Evolutionary conservation across 139 green algal genomes (phyloP).

Genomic region (Volvox reticuliferus): DNA sequence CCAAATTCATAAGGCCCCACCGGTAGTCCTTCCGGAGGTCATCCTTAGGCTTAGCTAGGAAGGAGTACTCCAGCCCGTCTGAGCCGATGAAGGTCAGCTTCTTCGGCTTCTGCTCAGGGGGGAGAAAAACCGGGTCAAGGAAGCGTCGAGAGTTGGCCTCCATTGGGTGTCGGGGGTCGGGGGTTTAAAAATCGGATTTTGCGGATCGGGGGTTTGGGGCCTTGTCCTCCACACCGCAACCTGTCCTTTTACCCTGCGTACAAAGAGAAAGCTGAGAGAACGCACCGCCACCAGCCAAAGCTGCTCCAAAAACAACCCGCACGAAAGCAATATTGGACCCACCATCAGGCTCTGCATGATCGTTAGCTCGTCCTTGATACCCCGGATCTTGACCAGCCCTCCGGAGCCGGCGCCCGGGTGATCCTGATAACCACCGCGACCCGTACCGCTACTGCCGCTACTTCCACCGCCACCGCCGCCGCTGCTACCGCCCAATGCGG

Average conservation of each 20-base stretch:
- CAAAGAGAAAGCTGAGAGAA: no score
- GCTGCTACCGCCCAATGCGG: slow-evolving; percentile 19
- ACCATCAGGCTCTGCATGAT: slow-evolving; percentile 49
- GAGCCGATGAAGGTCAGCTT: slow-evolving; percentile 81
- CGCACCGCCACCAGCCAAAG: no score
- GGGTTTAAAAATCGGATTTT: no score
- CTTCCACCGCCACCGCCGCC: no score
- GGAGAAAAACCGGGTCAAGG: no score
- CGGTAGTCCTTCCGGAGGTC: slow-evolving; percentile 97
- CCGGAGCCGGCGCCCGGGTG: neutral
- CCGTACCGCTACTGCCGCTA: no score
- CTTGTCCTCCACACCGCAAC: no score
- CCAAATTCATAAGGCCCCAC: neutral
- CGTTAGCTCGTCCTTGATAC: slow-evolving; percentile 84
- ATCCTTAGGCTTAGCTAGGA: slow-evolving; percentile 98
- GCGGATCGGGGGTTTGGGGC: no score
- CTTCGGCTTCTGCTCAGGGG: slow-evolving; percentile 93
- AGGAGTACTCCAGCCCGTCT: slow-evolving; percentile 89
- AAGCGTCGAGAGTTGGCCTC: no score
- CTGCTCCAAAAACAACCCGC: no score
- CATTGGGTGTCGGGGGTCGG: no score
- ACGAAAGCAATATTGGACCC: neutral
- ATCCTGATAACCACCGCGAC: neutral
- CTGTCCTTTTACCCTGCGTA: no score
- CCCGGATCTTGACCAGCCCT: slow-evolving; percentile 77